phyloP scores from a whole-genome alignment of 2,329 filamentous ascomycete genomes.

The Saccharata proteae region DNA sequence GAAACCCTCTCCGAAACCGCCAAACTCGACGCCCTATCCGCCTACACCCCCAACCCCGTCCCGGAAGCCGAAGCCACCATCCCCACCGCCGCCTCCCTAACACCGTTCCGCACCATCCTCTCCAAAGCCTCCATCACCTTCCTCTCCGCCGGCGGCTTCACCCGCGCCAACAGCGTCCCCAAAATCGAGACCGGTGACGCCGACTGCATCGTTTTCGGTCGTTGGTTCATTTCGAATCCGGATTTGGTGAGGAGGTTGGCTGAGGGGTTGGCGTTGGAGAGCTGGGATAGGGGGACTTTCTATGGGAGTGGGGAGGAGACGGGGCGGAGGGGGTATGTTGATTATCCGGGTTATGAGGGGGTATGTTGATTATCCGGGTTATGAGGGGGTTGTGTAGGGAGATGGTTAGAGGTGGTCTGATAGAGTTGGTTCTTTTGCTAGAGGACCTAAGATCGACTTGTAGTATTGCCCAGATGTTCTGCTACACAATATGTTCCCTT shows the following conservation, averaged over 20 bases:
- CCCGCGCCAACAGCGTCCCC: conserved; percentile 19
- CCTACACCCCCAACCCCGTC: conserved; percentile 16
- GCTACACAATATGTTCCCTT: too few species aligned
- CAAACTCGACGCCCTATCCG: conserved; percentile 26
- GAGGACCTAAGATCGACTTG: too few species aligned
- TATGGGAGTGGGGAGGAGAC: conserved; percentile 30
- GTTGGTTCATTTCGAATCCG: conserved; percentile 31
- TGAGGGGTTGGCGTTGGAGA: conserved; percentile 22
- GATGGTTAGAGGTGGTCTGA: background rate
- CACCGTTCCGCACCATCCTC: conserved; percentile 18
- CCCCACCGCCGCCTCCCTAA: conserved; percentile 18
- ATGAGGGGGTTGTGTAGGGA: conserved; percentile 13
- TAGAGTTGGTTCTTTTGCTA: background rate
- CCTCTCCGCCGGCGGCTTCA: conserved; percentile 29
- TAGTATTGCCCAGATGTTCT: too few species aligned
- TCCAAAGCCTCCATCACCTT: conserved; percentile 15
- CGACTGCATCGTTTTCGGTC: conserved; percentile 28
- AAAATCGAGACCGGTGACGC: conserved; percentile 24
- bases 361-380: conserved; percentile 30
- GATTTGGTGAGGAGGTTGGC: conserved; percentile 28
- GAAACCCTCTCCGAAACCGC: conserved; percentile 24
- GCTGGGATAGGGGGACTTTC: conserved; percentile 31
- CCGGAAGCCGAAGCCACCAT: conserved; percentile 18
- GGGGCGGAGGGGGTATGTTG: conserved; percentile 26
- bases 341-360: conserved; percentile 25